Evolutionary conservation across 1,284 basidiomycete species (phyloP).

Genomic region (Lentinula novae-zelandiae): DNA sequence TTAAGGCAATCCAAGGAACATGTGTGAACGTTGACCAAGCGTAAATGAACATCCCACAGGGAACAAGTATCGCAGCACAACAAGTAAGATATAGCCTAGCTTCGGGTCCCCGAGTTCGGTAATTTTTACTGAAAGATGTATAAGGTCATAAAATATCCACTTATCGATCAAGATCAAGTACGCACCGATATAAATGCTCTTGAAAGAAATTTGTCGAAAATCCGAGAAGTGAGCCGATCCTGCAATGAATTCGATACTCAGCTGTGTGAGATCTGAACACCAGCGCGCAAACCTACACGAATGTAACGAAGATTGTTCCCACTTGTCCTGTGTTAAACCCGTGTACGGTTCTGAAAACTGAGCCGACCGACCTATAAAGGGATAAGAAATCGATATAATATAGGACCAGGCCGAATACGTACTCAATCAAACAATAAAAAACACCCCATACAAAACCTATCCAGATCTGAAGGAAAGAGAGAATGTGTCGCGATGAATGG

Average conservation of each 20-base stretch:
- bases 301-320: conserved; percentile 52
- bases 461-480: conserved; percentile 50
- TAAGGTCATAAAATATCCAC: conserved; percentile 1
- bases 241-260: conserved; percentile 23
- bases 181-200: conserved; percentile 62
- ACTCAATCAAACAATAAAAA: conserved; percentile 67
- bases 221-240: conserved; percentile 61
- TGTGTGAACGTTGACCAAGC: conserved; percentile 54
- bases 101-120: conserved; percentile 59
- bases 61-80: conserved; percentile 59
- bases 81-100: conserved; percentile 71
- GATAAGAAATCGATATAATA: background rate
- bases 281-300: conserved; percentile 44
- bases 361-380: conserved; percentile 49
- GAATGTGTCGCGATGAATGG: background rate
- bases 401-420: conserved; percentile 18
- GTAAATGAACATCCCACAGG: conserved; percentile 64
- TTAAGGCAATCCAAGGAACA: conserved; percentile 55
- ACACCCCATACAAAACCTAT: conserved; percentile 78
- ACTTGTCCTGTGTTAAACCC: conserved; percentile 61
- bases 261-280: background rate
- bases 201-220: conserved; percentile 58
- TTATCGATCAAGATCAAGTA: background rate
- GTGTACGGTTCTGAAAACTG: conserved; percentile 60
- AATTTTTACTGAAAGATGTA: conserved; percentile 41